A percentile compares a stretch with the other conserved stretches of the same genome.
These are phyloP conservation scores for Starmerella gropengiesseri DNA, from an alignment of 805 yeast species.

Conservation along the genomic window DNA sequence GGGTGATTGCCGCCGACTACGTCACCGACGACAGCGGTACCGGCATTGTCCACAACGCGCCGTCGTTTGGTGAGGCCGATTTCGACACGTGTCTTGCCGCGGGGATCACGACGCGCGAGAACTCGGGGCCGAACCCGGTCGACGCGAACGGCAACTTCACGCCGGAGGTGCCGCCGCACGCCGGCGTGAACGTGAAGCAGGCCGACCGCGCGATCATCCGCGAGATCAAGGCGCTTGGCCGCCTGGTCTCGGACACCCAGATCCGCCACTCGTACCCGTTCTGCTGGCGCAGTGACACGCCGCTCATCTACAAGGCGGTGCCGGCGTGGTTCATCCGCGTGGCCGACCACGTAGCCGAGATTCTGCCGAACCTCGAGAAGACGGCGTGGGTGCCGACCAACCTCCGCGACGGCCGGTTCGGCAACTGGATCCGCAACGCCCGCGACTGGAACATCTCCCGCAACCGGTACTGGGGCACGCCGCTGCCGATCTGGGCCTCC, in stretches of 20 bases:
- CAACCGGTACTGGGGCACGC: constrained; percentile 99
- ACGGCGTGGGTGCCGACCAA: constrained; percentile 91
- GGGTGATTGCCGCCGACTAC: constrained; percentile 69
- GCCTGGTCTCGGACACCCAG: constrained; percentile 65
- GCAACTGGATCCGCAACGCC: constrained; percentile 97
- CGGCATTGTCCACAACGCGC: constrained; percentile 97
- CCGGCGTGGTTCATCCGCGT: constrained; percentile 98
- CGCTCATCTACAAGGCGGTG: constrained; percentile 87
- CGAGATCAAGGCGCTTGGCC: constrained; percentile 64
- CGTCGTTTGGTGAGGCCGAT: constrained; percentile 99
- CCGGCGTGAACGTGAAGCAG: constrained; percentile 83
- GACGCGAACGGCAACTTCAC: constrained; percentile 89
- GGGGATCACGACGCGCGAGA: constrained; percentile 61
- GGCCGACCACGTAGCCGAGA: constrained; percentile 73
- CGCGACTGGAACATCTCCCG: constrained; percentile 99
- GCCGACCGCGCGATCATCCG: constrained; percentile 90
- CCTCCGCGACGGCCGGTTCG: constrained; percentile 88
- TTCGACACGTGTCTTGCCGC: constrained; percentile 64
- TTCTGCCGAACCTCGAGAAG: constrained; percentile 71
- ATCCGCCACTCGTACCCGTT: constrained; percentile 94
- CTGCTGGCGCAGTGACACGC: constrained; percentile 99
- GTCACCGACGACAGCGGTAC: constrained; percentile 95
- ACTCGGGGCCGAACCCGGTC: constrained; percentile 82
- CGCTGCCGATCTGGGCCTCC: constrained; percentile 94
- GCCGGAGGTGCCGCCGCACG: constrained; percentile 57